Evolutionary conservation across 2,329 filamentous ascomycete genomes (phyloP), one percentile per base, ranked within the genome.

Genomic region (Pyrenochaeta sp.): DNA sequence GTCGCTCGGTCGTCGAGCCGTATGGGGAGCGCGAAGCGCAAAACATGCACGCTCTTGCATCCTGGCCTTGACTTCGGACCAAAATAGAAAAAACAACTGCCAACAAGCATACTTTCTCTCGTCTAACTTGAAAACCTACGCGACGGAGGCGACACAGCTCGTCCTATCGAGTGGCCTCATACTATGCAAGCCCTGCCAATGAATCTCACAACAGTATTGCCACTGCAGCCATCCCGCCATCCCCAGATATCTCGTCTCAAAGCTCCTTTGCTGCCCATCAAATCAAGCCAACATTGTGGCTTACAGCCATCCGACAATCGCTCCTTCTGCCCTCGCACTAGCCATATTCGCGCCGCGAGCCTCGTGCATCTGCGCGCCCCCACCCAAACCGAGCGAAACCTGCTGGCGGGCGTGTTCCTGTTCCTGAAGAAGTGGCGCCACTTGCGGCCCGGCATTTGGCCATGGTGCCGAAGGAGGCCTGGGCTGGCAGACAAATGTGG

Each of bases 361-460:
- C 40, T 52, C 45, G 29, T 50, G 45, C 43, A 40, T 28, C 24
- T 24, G 34, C 43, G 36, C 44, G 27, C 38, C 40, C 30, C 48
- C 46, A 41, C 48, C 11, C 32, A 48, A 50, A 43, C 51, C n/a
- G n/a, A n/a, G 48, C 41, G 32, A 20, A 22, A 22, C 35, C 37
- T 24, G 30, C 36, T 29, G 36, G 37, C 53, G 40, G 43, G 55
- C n/a, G n/a, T n/a, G n/a, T n/a, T 55, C 5, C 17, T 9, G 30
- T 34, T 49, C 55, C 55, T 55, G 51, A 55, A n/a, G 48, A 47
- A 26, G 47, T 58, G 47, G 47, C 55, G 55, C 46, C 44, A 46
- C 40, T 22, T 20, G 35, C 37, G 38, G 53, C 29, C 38, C 53
- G 51, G 53, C 43, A 53, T 24, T 44, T 40, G 27, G 26, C 34